Base-by-base conservation (phyloP, 306 rosid species). In the Pyrus communis region DNA sequence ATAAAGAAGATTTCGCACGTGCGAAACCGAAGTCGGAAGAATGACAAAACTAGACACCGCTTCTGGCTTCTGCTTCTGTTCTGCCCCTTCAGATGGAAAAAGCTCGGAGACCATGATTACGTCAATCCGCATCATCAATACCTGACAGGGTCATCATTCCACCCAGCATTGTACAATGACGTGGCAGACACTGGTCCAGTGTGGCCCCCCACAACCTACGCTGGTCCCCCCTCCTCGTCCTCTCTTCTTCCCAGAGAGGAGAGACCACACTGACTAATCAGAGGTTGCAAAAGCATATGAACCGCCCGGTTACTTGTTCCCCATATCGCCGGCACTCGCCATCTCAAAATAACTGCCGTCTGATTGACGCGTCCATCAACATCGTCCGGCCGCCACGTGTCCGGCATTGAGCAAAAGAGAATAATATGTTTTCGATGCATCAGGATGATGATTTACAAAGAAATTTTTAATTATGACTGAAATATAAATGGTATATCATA, bases 111-210 rank as follows among this genome's bases (percentile, higher is more conserved):
- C 19, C 15, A 12, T 18, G 73, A 60, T 83, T 35, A 78, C 81
- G 78, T 75, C 45, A 4, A 13, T 17, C 45, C 7, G 22, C 82
- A 45, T 75, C 86, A 82, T 28, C 83, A 27, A 51, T 4, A 28
- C 71, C 83, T 79, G 83, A 75, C 83, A 83, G 11, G 18, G 78
- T 62, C 77, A 83, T 83, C 83, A 79, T 83, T 75, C 55, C 28
- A 38, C 55, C 78, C 35, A 58, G 79, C 74, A 59, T 22, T 35
- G 14, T 19, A 6, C 52, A 51, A 46, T 57, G 83, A 83, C 76
- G 83, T 83, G 86, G 75, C 68, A 23, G 11, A 14, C 7, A 61
- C 25, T 28, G 23, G 11, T 17, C 23, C 9, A 1, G 67, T 19
- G 22, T 65, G 64, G 68, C 52, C 63, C 71, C 73, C 75, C 21